Base-by-base conservation (phyloP, 306 rosid genomes). In the Citrullus colocynthis region DNA sequence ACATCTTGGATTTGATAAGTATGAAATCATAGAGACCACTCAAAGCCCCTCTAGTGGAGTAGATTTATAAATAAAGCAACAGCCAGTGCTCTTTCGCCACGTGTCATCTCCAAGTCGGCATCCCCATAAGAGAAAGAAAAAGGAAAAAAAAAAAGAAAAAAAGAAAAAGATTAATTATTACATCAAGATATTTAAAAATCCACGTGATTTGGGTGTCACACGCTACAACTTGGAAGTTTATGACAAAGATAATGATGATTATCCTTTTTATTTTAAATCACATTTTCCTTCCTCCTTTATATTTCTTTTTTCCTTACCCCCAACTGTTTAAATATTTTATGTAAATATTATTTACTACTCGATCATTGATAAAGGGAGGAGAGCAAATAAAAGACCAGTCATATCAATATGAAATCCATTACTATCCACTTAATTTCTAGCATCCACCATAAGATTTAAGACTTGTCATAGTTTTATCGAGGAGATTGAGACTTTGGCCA, bases 11-110 rank as follows among this genome's bases (percentile, higher is more conserved):
- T 67, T 41, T 42, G 74, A 67, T 42, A 67, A 20, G 74, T 41
- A 20, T 67, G 74, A 42, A 41, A 42, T 42, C 74, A 67, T 41
- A 67, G 74, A 67, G 54, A 67, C 74, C 55, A 42, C 74, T 67
- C 54, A 67, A 34, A 67, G 10, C 7, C 52, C 48, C 72, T 10
- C 17, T 9, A 39, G 74, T 41, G 74, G 48, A 64, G 54, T 67
- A 20, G 54, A n/a, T 41, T 67, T 67, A 39, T 64, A 36, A 17
- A 36, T 16, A 65, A 65, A 65, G 72, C 72, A 37, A 8, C 49
- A 67, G 3, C 74, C 37, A 71, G 1, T 71, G 11, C 1, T 6
- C 0, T 48, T 4, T 15, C 28, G 76, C 76, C 76, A 71, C 76
- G 76, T 48, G 14, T 44, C 7, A n/a, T n/a, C 7, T 11, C 74